phyloP scores from a whole-genome alignment of 1,284 basidiomycete genomes.

The Filobasidium uniguttulatum region DNA sequence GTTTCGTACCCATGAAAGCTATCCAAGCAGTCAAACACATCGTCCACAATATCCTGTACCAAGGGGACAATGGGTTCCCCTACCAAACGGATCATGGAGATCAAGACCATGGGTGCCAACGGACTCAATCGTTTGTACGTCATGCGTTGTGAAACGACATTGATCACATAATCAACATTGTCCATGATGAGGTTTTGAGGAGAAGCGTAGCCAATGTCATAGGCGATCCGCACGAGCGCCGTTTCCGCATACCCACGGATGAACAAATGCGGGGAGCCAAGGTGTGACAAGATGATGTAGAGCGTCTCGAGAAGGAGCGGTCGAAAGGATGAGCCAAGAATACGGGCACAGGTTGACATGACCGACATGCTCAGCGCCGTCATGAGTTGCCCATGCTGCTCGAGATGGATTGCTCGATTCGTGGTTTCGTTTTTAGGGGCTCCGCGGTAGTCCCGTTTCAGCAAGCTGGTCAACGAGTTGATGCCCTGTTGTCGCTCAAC shows the following conservation, averaged over 20 bases:
- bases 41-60: slow-evolving; percentile 81
- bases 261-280: slow-evolving; percentile 54
- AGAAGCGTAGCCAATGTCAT: slow-evolving; percentile 62
- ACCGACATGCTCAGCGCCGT: slow-evolving; percentile 53
- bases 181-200: slow-evolving; percentile 70
- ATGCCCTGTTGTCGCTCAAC: slow-evolving; percentile 8
- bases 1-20: slow-evolving; percentile 77
- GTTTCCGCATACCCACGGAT: slow-evolving; percentile 57
- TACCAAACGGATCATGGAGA: slow-evolving; percentile 66
- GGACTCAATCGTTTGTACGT: slow-evolving; percentile 58
- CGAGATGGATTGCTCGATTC: slow-evolving; percentile 24
- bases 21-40: slow-evolving; percentile 84
- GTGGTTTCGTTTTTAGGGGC: slow-evolving; percentile 11
- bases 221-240: slow-evolving; percentile 54
- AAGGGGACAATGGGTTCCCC: slow-evolving; percentile 69
- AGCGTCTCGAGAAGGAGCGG: slow-evolving; percentile 61
- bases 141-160: slow-evolving; percentile 66
- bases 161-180: slow-evolving; percentile 87
- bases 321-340: slow-evolving; percentile 43
- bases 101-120: slow-evolving; percentile 48
- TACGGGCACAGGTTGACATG: slow-evolving; percentile 52
- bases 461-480: slow-evolving; percentile 2
- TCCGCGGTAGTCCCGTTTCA: slow-evolving; percentile 4
- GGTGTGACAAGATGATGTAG: slow-evolving; percentile 68
- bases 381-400: slow-evolving; percentile 43